Evolutionary conservation across 352 stramenopile species (phyloP).

Genomic region (Pythium apleroticum): DNA sequence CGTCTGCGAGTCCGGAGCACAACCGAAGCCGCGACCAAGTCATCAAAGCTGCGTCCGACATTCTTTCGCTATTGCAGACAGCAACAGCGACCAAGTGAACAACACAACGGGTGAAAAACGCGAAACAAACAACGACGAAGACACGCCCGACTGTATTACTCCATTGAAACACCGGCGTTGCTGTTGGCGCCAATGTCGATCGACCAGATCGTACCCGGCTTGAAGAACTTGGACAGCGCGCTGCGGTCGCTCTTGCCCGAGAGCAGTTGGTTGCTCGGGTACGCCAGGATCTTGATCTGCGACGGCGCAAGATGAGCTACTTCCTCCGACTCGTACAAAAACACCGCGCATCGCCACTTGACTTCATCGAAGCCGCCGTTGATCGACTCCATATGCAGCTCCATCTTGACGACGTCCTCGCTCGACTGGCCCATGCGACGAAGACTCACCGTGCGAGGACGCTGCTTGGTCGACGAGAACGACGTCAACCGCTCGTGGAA

Average conservation of each 20-base stretch:
- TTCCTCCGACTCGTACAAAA: slow-evolving; percentile 82
- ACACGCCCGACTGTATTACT: slow-evolving; percentile 23
- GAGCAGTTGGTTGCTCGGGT: slow-evolving; percentile 68
- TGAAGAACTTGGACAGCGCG: slow-evolving; percentile 76
- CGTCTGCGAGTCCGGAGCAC: neutral
- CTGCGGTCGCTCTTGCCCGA: slow-evolving; percentile 62
- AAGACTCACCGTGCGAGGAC: slow-evolving; percentile 54
- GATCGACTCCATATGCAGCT: slow-evolving; percentile 80
- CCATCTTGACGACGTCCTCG: slow-evolving; percentile 72
- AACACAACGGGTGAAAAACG: neutral
- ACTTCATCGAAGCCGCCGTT: slow-evolving; percentile 81
- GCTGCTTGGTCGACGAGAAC: slow-evolving; percentile 57
- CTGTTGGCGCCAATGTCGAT: slow-evolving; percentile 79
- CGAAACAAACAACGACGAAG: neutral
- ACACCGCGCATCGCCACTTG: slow-evolving; percentile 86
- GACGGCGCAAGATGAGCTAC: slow-evolving; percentile 74
- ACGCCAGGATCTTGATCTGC: slow-evolving; percentile 77
- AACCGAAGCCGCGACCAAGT: slow-evolving; percentile 39
- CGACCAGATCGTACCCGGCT: slow-evolving; percentile 73
- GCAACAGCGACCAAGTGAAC: neutral
- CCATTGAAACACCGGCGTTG: slow-evolving; percentile 26
- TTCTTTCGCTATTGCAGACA: slow-evolving; percentile 32
- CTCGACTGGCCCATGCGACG: slow-evolving; percentile 69
- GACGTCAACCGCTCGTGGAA: slow-evolving; percentile 65
- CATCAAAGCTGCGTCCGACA: slow-evolving; percentile 45